A percentile compares a stretch with the other conserved stretches of the same genome.
Evolutionary conservation across 164 flowering plant species (phyloP).

Genomic region (Cinnamomum chago): DNA sequence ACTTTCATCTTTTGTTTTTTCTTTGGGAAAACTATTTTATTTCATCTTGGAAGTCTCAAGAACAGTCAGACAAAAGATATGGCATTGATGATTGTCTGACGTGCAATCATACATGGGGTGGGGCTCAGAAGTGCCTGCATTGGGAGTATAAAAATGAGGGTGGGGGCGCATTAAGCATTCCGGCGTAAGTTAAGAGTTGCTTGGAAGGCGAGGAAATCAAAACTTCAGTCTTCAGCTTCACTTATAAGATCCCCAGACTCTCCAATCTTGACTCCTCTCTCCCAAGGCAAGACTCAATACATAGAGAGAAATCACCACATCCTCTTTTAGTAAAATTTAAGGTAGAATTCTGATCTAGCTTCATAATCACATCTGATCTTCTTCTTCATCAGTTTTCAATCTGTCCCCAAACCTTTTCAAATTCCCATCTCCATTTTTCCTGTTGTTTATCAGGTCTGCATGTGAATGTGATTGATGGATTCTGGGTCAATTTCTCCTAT

Average conservation of each 20-base stretch:
- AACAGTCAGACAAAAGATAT: too few relatives aligned
- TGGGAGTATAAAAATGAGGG: neutral
- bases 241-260: too few relatives aligned
- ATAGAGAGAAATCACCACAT: too few relatives aligned
- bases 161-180: neutral
- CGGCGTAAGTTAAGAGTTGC: neutral
- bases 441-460: neutral
- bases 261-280: too few relatives aligned
- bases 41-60: too few relatives aligned
- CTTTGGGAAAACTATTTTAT: too few relatives aligned
- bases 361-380: neutral
- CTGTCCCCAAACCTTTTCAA: too few relatives aligned
- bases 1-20: too few relatives aligned
- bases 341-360: neutral
- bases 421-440: too few relatives aligned
- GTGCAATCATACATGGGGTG: too few relatives aligned
- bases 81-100: too few relatives aligned
- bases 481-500: neutral
- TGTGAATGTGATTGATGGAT: neutral
- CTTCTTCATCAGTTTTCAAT: neutral
- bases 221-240: neutral
- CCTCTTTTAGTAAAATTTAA: neutral
- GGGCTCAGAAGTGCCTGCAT: too few relatives aligned
- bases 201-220: neutral
- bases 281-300: neutral